Evolutionary conservation across 768 basidiomycete species (phyloP), one percentile per base, ranked within the genome.

Genomic region (Termitomyces titanicus): DNA sequence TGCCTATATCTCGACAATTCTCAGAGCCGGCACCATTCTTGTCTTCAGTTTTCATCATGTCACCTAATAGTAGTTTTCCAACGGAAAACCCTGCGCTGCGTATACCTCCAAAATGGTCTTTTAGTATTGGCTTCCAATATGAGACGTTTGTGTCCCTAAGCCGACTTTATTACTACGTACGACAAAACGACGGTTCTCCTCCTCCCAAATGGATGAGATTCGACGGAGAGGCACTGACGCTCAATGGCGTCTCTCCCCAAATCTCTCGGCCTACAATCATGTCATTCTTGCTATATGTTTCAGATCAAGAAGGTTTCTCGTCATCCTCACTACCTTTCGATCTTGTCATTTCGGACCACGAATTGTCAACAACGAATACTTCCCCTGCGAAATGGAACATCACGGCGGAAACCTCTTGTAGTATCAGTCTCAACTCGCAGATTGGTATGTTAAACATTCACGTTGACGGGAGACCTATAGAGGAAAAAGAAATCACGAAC

Each of bases 91-190:
- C 86, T 52, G 74, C 79, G 47, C 66, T 97, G 53, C 77, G 93
- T 48, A 81, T 96, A 10, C 93, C 92, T 1, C 82, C 82, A 7
- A 69, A 74, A 43, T 96, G 94, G 93, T 91, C 90, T 0, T 98
- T 96, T 72, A 92, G 91, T 63, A 80, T 98, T 55, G 95, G 94
- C 13, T 83, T 97, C 62, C 71, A 84, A 48, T 74, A 80, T 56
- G 73, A 79, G 34, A 94, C 89, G 2, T 87, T 85, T 68, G 55
- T 65, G 2, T 72, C 79, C 29, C 54, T 69, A 15, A 70, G 79
- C 33, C 72, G 71, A 25, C 61, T 90, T 37, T 87, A 66, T 65
- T 94, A 94, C 64, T 75, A 78, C 10, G 84, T 86, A 25, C 75
- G 80, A 33, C 80, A 81, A 63, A 72, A 76, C 1, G 82, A 92